Percentiles rank a stretch among this genome's conserved stretches.
These are phyloP conservation scores for Leishmania tarentolae DNA, from an alignment of 208 protist species.

Conservation along the genomic window DNA sequence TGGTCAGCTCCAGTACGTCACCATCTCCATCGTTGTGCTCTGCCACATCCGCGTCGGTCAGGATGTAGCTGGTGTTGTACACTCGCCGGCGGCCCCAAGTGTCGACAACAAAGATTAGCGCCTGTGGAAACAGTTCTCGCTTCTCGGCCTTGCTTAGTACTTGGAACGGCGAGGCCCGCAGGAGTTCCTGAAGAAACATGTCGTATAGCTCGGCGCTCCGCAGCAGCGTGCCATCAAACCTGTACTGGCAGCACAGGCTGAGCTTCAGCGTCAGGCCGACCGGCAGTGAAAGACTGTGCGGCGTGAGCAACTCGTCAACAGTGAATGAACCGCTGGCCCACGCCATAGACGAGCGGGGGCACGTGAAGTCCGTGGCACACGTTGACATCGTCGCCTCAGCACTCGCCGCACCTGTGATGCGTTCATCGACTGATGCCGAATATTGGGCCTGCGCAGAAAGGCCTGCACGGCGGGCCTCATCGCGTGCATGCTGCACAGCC, in stretches of 20 bases:
- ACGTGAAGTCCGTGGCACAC: slow-evolving; percentile 60
- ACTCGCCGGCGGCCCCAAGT: slow-evolving; percentile 28
- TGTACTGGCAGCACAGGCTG: slow-evolving; percentile 84
- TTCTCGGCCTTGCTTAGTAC: slow-evolving; percentile 62
- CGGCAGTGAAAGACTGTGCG: slow-evolving; percentile 52
- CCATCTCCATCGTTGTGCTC: slow-evolving; percentile 72
- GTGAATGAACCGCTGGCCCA: slow-evolving; percentile 86
- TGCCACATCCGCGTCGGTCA: slow-evolving; percentile 42
- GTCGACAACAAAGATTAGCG: slow-evolving; percentile 43
- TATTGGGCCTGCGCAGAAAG: background rate
- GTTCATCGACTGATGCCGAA: background rate
- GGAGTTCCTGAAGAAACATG: slow-evolving; percentile 65
- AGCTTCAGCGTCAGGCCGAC: slow-evolving; percentile 68
- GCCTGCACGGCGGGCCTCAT: background rate
- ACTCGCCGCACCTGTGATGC: background rate
- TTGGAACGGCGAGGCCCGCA: slow-evolving; percentile 83
- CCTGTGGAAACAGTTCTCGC: slow-evolving; percentile 64
- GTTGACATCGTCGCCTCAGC: slow-evolving; percentile 13
- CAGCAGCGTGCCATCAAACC: slow-evolving; percentile 68
- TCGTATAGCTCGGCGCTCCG: slow-evolving; percentile 64
- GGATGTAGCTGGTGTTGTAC: slow-evolving; percentile 44
- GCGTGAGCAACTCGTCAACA: slow-evolving; percentile 54
- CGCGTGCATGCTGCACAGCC: slow-evolving; percentile 8
- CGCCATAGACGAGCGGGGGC: slow-evolving; percentile 75
- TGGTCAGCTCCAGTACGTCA: slow-evolving; percentile 84